phyloP scores from a whole-genome alignment of 2,329 filamentous ascomycete genomes.

The Dactylonectria estremocensis region DNA sequence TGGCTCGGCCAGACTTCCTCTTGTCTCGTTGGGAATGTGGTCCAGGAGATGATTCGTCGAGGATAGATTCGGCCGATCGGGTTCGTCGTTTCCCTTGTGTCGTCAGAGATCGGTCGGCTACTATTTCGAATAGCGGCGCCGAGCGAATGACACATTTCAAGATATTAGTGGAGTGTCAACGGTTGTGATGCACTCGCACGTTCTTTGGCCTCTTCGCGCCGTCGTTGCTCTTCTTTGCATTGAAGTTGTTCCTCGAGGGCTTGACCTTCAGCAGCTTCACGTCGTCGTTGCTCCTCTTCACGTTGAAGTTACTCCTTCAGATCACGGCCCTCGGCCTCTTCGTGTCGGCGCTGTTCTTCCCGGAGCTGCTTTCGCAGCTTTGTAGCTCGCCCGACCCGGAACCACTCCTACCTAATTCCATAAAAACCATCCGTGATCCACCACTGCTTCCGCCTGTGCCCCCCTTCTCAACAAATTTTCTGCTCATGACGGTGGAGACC shows the following conservation, averaged over 20 bases:
- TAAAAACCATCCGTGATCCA: no score
- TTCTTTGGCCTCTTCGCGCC: slow-evolving; percentile 49
- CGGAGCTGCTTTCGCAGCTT: slow-evolving; percentile 18
- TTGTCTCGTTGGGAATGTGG: slow-evolving; percentile 51
- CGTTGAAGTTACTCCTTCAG: slow-evolving; percentile 34
- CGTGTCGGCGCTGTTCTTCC: slow-evolving; percentile 13
- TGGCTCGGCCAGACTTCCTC: slow-evolving; percentile 48
- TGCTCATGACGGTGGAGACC: no score
- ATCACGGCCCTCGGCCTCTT: slow-evolving; percentile 14
- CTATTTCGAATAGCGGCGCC: slow-evolving; percentile 50
- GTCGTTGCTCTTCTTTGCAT: slow-evolving; percentile 35
- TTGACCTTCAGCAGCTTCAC: slow-evolving; percentile 9
- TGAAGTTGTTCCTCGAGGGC: slow-evolving; percentile 15
- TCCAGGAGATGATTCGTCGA: slow-evolving; percentile 54
- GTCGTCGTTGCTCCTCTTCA: no score
- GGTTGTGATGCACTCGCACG: slow-evolving; percentile 37
- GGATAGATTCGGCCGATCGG: slow-evolving; percentile 53
- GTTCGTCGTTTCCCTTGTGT: slow-evolving; percentile 54
- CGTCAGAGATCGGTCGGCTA: slow-evolving; percentile 51
- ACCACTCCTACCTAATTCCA: no score
- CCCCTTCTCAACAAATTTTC: no score
- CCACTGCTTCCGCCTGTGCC: no score
- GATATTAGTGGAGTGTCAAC: slow-evolving; percentile 48
- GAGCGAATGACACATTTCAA: slow-evolving; percentile 53
- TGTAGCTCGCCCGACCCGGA: neutral